Base-by-base conservation (phyloP, 352 stramenopile genomes). In the Halophytophthora batemanensis region DNA sequence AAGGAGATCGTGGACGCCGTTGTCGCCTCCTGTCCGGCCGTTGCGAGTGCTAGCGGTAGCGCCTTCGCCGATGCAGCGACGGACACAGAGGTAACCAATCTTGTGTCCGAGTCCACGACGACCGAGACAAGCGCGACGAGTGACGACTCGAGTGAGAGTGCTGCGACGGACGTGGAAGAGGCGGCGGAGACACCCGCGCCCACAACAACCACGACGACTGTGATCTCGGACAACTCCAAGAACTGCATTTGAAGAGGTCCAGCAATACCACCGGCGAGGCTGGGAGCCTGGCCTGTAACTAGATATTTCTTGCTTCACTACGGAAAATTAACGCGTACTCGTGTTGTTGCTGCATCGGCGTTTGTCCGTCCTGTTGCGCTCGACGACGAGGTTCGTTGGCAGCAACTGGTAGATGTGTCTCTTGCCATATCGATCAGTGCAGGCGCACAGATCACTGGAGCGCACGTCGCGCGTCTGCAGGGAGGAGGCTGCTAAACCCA, bases 1-100 rank as follows among this genome's bases (percentile, higher is more conserved):
- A 75, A 75, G 55, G 54, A 66, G 35, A 53, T 69, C 7, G 55
- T 67, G 21, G 53, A 57, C 25, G 37, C 25, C 11, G 36, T 67
- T 18, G 18, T 17, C 2, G 19, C 19, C 23, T 50, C 49, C 17
- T 67, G 59, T 31, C 33, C 33, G 11, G 41, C 23, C 4, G 19
- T 29, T 2, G 12, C 28, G 31, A 38, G 18, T 31, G 25, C 25
- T 6, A 48, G 25, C 17, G 43, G 22, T 25, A 39, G 22, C 19
- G 45, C 48, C 23, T 39, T 23, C 10, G 35, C 29, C 25, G 25
- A 31, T 8, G 8, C 25, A 8, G 25, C 4, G 23, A 50, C 18
- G 44, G 35, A n/a, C 10, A 39, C 37, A 11, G 29, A 38, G 21
- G 22, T 37, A 2, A 36, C 41, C 11, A 46, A 21, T 21, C 19